Evolutionary conservation across 2,329 filamentous ascomycete species (phyloP), one percentile per base, ranked within the genome.

Genomic region (Aspergillus neoniger): DNA sequence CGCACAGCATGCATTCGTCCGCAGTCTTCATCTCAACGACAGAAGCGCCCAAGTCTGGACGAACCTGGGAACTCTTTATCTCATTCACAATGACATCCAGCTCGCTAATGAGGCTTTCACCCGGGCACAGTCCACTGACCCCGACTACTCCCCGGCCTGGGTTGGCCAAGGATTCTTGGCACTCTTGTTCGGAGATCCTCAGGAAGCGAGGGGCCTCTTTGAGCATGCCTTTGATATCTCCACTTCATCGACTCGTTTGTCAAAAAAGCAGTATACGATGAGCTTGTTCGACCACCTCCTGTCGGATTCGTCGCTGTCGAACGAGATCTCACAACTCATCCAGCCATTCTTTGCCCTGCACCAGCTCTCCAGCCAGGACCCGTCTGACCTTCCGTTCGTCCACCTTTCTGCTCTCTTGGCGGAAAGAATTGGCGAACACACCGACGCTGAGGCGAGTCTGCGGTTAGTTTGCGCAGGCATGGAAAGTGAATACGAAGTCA

Each of bases 201-300:
- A 85, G 62, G 92, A 97, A 76, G 93, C 94, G 1, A 84, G 91
- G 21, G 88, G 88, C 10, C 85, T 98, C 9, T 96, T 97, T 72
- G 93, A 91, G 1, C 95, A 99, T 72, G 94, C 95, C 0, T 95
- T 96, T 80, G 93, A 96, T 64, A 94, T 99, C 52, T 88, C 92
- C 0, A 91, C 92, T 62, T 89, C 91, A 0, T 90, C 90, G 0
- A 88, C 89, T 0, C 74, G 88, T 2, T 81, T 92, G 4, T 87
- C 89, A 0, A 91, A 92, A 72, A 86, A 88, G 30, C 91, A 94
- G 72, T 98, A 93, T 72, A 84, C 91, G 0, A 80, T 89, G 0
- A 90, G 91, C 1, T 83, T 91, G 51, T 98, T 99, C 72, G 94
- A 99, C 69, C 83, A 91, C 65, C 81, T 96, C 6, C 74, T 92